Evolutionary conservation across 257 asterid species (phyloP).

Genomic region (Gardenia jasminoides): DNA sequence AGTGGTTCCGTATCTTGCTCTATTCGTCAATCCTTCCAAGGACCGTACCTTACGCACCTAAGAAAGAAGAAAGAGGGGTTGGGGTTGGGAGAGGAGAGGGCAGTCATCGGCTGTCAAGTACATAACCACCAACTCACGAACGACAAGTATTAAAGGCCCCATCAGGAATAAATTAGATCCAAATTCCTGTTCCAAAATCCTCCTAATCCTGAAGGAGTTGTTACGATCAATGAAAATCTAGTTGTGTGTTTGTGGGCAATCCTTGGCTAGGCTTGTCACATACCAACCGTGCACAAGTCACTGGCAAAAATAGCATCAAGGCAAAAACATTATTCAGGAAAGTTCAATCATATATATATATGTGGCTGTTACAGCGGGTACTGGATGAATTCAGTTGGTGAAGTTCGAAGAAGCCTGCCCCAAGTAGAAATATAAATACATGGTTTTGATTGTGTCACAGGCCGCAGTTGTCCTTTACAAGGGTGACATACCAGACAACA

Average conservation of each 20-base stretch:
- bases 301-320: neutral
- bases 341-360: too few relatives aligned
- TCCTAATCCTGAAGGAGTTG: conserved; percentile 32
- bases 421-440: too few relatives aligned
- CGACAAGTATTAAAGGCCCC: neutral
- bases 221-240: neutral
- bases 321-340: neutral
- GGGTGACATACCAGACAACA: conserved; percentile 48
- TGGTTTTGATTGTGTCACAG: conserved; percentile 10
- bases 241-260: conserved; percentile 15
- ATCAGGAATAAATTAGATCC: conserved; percentile 8
- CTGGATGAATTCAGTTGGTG: too few relatives aligned
- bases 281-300: conserved; percentile 30
- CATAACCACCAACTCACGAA: neutral
- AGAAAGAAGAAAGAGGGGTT: too few relatives aligned
- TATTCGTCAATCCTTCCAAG: too few relatives aligned
- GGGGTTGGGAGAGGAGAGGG: too few relatives aligned
- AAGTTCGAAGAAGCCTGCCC: too few relatives aligned
- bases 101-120: too few relatives aligned
- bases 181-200: conserved; percentile 29
- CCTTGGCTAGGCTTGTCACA: conserved; percentile 27
- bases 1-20: too few relatives aligned
- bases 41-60: too few relatives aligned
- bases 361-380: too few relatives aligned
- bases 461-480: conserved; percentile 29